phyloP scores from a whole-genome alignment of 1,284 basidiomycete species.

The Puccinia hordei region DNA sequence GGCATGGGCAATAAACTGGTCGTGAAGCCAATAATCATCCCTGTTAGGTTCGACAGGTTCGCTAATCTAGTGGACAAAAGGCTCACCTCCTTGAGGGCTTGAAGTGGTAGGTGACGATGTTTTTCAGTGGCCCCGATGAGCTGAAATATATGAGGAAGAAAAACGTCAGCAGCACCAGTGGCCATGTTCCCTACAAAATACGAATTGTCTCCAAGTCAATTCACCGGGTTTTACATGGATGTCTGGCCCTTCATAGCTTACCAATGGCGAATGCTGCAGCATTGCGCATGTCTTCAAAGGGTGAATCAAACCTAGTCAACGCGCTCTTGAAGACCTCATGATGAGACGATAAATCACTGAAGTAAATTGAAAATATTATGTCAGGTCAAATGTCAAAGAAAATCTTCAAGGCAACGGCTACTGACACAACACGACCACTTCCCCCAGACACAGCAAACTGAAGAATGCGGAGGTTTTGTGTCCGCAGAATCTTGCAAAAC shows the following conservation, averaged over 20 bases:
- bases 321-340: conserved; percentile 73
- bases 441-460: conserved; percentile 82
- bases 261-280: conserved; percentile 90
- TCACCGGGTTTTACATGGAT: not conserved
- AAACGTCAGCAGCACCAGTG: conserved; percentile 81
- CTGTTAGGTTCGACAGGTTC: not conserved
- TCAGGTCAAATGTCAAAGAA: not conserved
- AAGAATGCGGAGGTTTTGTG: conserved; percentile 70
- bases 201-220: not conserved
- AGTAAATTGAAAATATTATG: not conserved
- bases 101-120: conserved; percentile 78
- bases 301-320: conserved; percentile 72
- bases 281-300: conserved; percentile 78
- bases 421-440: conserved; percentile 84
- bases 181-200: conserved; percentile 77
- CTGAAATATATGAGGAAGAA: conserved; percentile 80
- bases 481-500: conserved; percentile 67
- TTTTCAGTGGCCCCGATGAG: conserved; percentile 74
- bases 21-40: not conserved
- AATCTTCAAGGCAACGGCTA: conserved; percentile 1
- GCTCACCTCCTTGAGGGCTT: conserved; percentile 84
- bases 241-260: conserved; percentile 58
- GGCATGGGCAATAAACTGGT: conserved; percentile 88
- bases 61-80: not conserved
- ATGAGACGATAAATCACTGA: conserved; percentile 78